A percentile compares a stretch with the other conserved stretches of the same genome.
These are phyloP conservation scores for Phaeophleospora eucalypticola DNA, from an alignment of 2,329 filamentous ascomycete species.

Conservation along the genomic window DNA sequence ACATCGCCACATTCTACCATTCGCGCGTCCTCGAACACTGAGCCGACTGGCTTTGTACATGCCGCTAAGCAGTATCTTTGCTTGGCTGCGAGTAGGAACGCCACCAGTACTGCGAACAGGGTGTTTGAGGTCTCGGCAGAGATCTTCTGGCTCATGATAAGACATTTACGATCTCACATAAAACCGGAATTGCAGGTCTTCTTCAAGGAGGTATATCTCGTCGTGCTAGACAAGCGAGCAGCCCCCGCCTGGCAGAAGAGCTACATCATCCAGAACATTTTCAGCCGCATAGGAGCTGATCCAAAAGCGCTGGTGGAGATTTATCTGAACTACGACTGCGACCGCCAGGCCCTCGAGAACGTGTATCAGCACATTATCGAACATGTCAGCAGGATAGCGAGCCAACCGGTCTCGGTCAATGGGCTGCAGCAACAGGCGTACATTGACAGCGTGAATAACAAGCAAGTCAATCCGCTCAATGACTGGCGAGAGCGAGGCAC, in stretches of 20 bases:
- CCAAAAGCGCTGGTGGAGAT: slow-evolving; percentile 87
- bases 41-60: slow-evolving; percentile 85
- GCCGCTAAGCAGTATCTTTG: slow-evolving; percentile 97
- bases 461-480: slow-evolving; percentile 36
- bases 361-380: slow-evolving; percentile 94
- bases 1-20: slow-evolving; percentile 89
- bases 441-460: slow-evolving; percentile 66
- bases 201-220: slow-evolving; percentile 92
- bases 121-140: slow-evolving; percentile 96
- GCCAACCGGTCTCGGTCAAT: slow-evolving; percentile 69
- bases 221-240: slow-evolving; percentile 80
- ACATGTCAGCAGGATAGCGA: slow-evolving; percentile 83
- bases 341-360: slow-evolving; percentile 86
- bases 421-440: slow-evolving; percentile 78
- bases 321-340: slow-evolving; percentile 98
- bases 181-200: slow-evolving; percentile 99
- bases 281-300: slow-evolving; percentile 79
- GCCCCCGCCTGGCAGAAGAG: slow-evolving; percentile 88
- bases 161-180: slow-evolving; percentile 85
- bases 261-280: slow-evolving; percentile 73
- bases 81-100: slow-evolving; percentile 89
- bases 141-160: slow-evolving; percentile 97
- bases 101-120: slow-evolving; percentile 82
- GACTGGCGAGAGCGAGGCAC: slow-evolving; percentile 88
- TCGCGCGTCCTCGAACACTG: slow-evolving; percentile 81